phyloP scores from a whole-genome alignment of 352 stramenopile genomes.

The Globisporangium nagaii region DNA sequence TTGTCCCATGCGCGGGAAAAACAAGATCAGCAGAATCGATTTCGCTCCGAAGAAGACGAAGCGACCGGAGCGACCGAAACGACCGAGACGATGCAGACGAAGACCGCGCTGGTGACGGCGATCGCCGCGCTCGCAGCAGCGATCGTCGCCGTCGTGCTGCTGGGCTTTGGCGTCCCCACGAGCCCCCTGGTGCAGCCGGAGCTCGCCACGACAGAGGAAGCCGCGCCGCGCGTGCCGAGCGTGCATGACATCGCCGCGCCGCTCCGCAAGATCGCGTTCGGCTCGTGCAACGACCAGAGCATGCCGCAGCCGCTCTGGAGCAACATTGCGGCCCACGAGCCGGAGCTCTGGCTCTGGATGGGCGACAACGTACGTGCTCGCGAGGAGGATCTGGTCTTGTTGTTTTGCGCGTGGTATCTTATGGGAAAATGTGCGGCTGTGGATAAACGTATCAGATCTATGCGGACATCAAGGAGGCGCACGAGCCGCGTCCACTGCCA shows the following conservation, averaged over 20 bases:
- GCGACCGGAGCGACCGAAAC: too few species aligned
- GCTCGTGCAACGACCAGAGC: slow-evolving; percentile 86
- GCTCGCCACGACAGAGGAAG: too few species aligned
- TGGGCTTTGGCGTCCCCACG: not conserved
- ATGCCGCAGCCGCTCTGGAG: slow-evolving; percentile 76
- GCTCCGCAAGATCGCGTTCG: slow-evolving; percentile 63
- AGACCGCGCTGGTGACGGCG: not conserved
- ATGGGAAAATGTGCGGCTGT: not conserved
- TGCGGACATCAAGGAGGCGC: slow-evolving; percentile 55
- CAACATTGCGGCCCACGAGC: slow-evolving; percentile 47
- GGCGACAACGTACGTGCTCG: slow-evolving; percentile 64
- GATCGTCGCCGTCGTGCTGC: slow-evolving; percentile 4
- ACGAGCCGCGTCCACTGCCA: slow-evolving; percentile 34
- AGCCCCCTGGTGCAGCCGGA: not conserved
- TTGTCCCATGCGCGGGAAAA: not conserved
- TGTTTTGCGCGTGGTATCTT: not conserved
- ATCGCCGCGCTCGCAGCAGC: slow-evolving; percentile 3
- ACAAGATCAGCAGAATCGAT: too few species aligned
- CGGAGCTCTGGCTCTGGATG: slow-evolving; percentile 85
- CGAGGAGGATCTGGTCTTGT: too few species aligned
- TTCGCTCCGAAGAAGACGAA: too few species aligned
- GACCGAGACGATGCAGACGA: slow-evolving; percentile 8
- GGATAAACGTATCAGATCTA: slow-evolving; percentile 81
- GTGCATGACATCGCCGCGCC: slow-evolving; percentile 43
- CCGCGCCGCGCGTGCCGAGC: slow-evolving; percentile 10